Evolutionary conservation across 2,329 filamentous ascomycete genomes (phyloP).

Genomic region (Fusarium nurragi): DNA sequence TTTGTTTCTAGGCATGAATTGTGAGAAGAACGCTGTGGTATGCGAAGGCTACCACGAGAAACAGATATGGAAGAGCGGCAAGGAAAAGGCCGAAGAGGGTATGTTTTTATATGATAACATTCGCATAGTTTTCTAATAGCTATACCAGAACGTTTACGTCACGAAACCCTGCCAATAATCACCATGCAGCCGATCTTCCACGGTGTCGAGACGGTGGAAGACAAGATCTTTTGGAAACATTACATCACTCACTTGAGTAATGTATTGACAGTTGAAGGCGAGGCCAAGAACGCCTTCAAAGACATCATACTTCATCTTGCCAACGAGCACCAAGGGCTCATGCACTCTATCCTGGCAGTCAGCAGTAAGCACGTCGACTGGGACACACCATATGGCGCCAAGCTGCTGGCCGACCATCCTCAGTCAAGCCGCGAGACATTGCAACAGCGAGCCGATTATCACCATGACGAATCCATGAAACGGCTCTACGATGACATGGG

Average conservation of each 20-base stretch:
- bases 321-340: conserved; percentile 79
- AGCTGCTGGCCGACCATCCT: conserved; percentile 61
- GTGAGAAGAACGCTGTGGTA: conserved; percentile 90
- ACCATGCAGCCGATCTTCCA: conserved; percentile 75
- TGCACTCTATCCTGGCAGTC: conserved; percentile 89
- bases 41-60: conserved; percentile 92
- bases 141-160: conserved; percentile 59
- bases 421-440: conserved; percentile 58
- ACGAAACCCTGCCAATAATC: conserved; percentile 61
- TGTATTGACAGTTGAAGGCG: conserved; percentile 83
- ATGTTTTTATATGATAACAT: conserved; percentile 36
- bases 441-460: conserved; percentile 62
- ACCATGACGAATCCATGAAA: conserved; percentile 64
- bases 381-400: conserved; percentile 64
- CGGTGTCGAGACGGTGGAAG: conserved; percentile 81
- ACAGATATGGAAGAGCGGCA: conserved; percentile 87
- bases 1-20: conserved; percentile 74
- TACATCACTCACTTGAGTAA: conserved; percentile 83
- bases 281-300: conserved; percentile 85
- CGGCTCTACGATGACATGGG: conserved; percentile 60
- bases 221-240: conserved; percentile 83
- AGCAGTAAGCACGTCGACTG: conserved; percentile 80
- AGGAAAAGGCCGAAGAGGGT: conserved; percentile 77
- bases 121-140: conserved; percentile 17
- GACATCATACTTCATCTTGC: conserved; percentile 86